Conservation (phyloP, 768 basidiomycete genomes). For the Pisolithus albus region DNA sequence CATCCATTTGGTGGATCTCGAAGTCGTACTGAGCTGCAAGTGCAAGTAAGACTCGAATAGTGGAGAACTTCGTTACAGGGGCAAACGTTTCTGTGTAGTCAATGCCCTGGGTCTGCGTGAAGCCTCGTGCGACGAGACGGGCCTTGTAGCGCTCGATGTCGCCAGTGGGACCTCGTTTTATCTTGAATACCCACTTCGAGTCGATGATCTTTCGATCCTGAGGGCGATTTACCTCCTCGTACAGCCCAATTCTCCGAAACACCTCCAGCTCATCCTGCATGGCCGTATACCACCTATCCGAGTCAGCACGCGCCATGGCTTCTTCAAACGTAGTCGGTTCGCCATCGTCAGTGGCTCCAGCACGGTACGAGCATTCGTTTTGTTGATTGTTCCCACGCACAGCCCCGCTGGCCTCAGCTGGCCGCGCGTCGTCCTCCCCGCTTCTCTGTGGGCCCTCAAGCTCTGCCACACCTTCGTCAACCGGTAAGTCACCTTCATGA, state of each 20-base stretch:
- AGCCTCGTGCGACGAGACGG: conserved; percentile 33
- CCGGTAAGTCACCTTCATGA: too few relatives aligned
- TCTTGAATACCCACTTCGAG: conserved; percentile 3
- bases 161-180: conserved; percentile 14
- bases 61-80: conserved; percentile 16
- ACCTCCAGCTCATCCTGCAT: not conserved
- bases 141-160: conserved; percentile 31
- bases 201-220: not conserved
- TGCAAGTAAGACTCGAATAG: conserved; percentile 15
- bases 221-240: conserved; percentile 1
- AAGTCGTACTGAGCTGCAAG: conserved; percentile 2
- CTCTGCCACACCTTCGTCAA: too few relatives aligned
- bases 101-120: conserved; percentile 24
- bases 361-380: not conserved
- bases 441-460: not conserved
- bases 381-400: not conserved
- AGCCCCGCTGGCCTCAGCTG: too few relatives aligned
- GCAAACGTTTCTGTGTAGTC: conserved; percentile 31
- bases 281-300: not conserved
- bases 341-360: not conserved
- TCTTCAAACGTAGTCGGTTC: not conserved
- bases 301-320: not conserved
- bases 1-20: conserved; percentile 19
- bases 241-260: not conserved
- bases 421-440: too few relatives aligned